These are phyloP conservation scores for Pleurotus tuber-regium DNA, from an alignment of 768 basidiomycete genomes.

Conservation along the genomic window DNA sequence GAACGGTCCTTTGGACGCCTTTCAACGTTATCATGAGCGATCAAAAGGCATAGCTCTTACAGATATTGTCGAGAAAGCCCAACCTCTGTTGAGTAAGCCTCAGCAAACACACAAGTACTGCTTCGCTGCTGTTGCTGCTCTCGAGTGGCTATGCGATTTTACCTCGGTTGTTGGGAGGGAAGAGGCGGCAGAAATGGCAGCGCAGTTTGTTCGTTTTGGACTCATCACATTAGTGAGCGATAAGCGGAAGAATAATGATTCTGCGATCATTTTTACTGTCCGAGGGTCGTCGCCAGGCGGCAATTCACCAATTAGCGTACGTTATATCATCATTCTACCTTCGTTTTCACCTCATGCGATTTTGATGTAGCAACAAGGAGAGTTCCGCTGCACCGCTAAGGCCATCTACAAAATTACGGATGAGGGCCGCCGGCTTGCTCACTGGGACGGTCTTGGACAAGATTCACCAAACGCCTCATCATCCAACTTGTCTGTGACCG, in stretches of 20 bases:
- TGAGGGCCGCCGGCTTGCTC: conserved; percentile 81
- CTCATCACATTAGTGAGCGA: conserved; percentile 87
- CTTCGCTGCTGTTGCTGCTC: conserved; percentile 81
- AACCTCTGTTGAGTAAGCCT: conserved; percentile 48
- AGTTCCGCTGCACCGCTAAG: conserved; percentile 95
- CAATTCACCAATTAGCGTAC: conserved; percentile 71
- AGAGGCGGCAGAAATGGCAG: conserved; percentile 96
- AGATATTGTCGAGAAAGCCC: conserved; percentile 69
- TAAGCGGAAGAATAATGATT: conserved; percentile 88
- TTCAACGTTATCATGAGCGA: conserved; percentile 75
- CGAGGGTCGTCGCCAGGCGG: conserved; percentile 76
- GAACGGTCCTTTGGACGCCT: conserved; percentile 51
- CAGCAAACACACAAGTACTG: conserved; percentile 61
- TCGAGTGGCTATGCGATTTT: conserved; percentile 98
- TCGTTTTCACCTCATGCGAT: conserved; percentile 13
- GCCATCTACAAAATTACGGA: conserved; percentile 94
- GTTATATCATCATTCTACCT: conserved; percentile 24
- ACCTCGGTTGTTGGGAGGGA: conserved; percentile 94
- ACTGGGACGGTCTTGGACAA: conserved; percentile 66
- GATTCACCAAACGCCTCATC: conserved; percentile 69
- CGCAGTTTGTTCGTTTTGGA: conserved; percentile 95
- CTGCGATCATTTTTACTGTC: conserved; percentile 90
- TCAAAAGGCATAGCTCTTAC: conserved; percentile 70
- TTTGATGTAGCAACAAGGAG: conserved; percentile 74
- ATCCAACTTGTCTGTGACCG: conserved; percentile 48